Conservation (phyloP, 148 eudicot species). For the Limonium bicolor region DNA sequence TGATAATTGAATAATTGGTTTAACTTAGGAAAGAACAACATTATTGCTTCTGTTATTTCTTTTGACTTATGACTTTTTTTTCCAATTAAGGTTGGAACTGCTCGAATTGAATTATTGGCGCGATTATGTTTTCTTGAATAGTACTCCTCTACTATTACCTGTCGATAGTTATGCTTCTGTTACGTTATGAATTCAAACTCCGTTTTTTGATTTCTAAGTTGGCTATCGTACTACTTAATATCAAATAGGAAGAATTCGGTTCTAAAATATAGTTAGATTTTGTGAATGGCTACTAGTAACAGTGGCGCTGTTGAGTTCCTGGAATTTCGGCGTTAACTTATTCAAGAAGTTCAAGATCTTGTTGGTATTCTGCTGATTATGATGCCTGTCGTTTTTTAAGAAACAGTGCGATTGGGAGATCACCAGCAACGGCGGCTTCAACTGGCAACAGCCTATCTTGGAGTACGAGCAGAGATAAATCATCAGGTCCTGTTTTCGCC, state of each 20-base stretch:
- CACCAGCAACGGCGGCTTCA: not conserved
- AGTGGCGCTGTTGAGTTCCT: not conserved
- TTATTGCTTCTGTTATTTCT: not conserved
- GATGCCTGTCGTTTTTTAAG: not conserved
- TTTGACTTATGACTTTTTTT: not conserved
- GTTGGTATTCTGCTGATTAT: not conserved
- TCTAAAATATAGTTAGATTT: too few relatives aligned
- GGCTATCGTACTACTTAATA: too few relatives aligned
- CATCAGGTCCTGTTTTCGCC: conserved; percentile 12
- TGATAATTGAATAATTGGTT: not conserved
- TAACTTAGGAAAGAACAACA: not conserved
- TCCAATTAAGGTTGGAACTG: too few relatives aligned
- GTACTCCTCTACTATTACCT: not conserved
- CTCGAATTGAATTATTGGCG: too few relatives aligned
- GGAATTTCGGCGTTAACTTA: not conserved
- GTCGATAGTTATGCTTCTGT: not conserved
- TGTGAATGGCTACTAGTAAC: not conserved
- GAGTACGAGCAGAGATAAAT: conserved; percentile 11
- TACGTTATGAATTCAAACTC: not conserved
- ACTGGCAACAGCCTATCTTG: too few relatives aligned
- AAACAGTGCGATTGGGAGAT: not conserved
- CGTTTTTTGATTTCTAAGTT: too few relatives aligned
- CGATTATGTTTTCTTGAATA: too few relatives aligned
- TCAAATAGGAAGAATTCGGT: too few relatives aligned
- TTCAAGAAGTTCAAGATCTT: not conserved